Evolutionary conservation across 2,329 filamentous ascomycete genomes (phyloP), one percentile per base, ranked within the genome.

Genomic region (Septoria petroselini): DNA sequence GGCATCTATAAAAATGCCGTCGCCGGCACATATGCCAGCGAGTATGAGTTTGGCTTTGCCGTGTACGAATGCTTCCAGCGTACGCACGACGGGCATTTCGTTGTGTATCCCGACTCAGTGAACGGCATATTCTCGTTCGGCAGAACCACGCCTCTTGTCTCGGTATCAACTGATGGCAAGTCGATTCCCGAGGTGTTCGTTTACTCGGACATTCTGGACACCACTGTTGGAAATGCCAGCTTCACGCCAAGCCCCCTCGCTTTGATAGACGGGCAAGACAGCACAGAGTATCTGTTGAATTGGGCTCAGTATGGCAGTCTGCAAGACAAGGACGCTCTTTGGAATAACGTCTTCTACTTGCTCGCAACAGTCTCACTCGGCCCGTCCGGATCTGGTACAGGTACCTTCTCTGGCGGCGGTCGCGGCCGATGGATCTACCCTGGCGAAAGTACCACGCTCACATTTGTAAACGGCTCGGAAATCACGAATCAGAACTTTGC

Each of bases 11-110:
- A 52, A 4, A 72, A 72, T 29, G 66, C 72, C 1, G 59, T 63
- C n/a, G 58, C 55, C 43, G 67, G 62, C 29, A 48, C 53, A 6
- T 75, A 72, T 49, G 56, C 55, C 8, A 72, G 68, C 30, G 72
- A 76, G 48, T 73, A 70, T 41, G 66, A 69, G 14, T 76, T 76
- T 53, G 73, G 72, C 7, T 71, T 64, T 54, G 77, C 78, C 21
- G 69, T 87, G 2, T 76, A 78, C 49, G 66, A 72, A 29, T 66
- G 80, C 6, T 71, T 82, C 29, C 72, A 73, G 18, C 71, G 71
- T 1, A 77, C 79, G 3, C 81, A 86, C 57, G 84, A 88, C 61
- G 81, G 82, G 1, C 84, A 88, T 60, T 82, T 84, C 42, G 68
- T 71, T 1, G 82, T 76, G 60, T 67, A 74, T 11, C 77, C 79